Conservation (phyloP, 352 stramenopile species). For the Elongisporangium prolatum region DNA sequence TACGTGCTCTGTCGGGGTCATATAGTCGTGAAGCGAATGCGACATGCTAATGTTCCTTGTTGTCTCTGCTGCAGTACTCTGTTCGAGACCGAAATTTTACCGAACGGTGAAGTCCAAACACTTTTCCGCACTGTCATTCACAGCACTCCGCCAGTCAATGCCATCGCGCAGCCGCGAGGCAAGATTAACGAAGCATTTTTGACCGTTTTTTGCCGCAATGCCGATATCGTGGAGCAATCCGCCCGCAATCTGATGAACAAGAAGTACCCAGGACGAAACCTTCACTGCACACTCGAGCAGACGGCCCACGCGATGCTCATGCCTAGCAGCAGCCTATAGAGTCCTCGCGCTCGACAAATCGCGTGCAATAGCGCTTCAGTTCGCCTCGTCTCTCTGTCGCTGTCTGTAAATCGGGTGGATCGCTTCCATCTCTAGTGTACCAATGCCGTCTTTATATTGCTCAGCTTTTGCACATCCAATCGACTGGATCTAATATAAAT, state of each 20-base stretch:
- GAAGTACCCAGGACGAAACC: slow-evolving; percentile 32
- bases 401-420: not conserved
- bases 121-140: slow-evolving; percentile 68
- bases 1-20: slow-evolving; percentile 19
- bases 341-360: not conserved
- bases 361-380: not conserved
- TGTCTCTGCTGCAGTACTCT: slow-evolving; percentile 37
- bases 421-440: not conserved
- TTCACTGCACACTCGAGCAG: not conserved
- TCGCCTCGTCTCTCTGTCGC: not conserved
- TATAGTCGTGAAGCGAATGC: not conserved
- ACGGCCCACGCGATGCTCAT: not conserved
- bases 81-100: slow-evolving; percentile 47
- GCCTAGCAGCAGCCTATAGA: not conserved
- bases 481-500: not conserved
- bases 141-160: slow-evolving; percentile 53
- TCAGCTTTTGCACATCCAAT: not conserved
- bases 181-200: slow-evolving; percentile 78
- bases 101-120: slow-evolving; percentile 45
- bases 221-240: slow-evolving; percentile 65
- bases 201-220: slow-evolving; percentile 71
- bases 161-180: slow-evolving; percentile 58
- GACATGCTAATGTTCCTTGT: slow-evolving; percentile 1
- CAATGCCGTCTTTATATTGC: not conserved
- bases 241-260: slow-evolving; percentile 52